phyloP scores from a whole-genome alignment of 805 yeast genomes.

The Priceomyces medius region DNA sequence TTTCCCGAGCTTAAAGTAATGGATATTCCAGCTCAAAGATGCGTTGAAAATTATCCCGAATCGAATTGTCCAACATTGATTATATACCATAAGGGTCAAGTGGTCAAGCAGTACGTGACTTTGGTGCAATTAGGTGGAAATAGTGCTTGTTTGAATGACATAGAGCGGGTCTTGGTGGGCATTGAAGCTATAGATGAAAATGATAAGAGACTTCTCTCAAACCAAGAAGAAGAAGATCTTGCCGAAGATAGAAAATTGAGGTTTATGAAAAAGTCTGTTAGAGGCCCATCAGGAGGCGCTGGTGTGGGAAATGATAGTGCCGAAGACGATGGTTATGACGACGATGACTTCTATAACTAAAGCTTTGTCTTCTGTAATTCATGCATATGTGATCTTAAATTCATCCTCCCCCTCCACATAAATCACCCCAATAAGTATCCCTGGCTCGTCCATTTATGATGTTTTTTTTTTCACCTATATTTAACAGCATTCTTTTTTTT shows the following conservation, averaged over 20 bases:
- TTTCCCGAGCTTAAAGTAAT: conserved; percentile 85
- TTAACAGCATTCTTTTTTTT: not conserved
- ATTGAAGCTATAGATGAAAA: conserved; percentile 61
- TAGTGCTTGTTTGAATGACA: conserved; percentile 62
- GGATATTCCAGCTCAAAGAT: conserved; percentile 87
- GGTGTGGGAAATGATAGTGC: conserved; percentile 36
- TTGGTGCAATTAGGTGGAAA: conserved; percentile 82
- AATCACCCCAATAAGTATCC: too few species aligned
- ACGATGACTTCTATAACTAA: not conserved
- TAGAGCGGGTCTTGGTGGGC: conserved; percentile 70
- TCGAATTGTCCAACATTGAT: conserved; percentile 87
- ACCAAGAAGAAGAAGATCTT: conserved; percentile 55
- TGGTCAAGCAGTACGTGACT: conserved; percentile 78
- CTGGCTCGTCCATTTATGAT: too few species aligned
- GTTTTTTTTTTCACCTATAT: too few species aligned
- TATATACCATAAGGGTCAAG: conserved; percentile 75
- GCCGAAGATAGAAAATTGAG: conserved; percentile 53
- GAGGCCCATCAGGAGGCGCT: conserved; percentile 33
- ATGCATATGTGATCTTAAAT: too few species aligned
- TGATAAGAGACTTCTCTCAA: conserved; percentile 66
- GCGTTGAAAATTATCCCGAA: conserved; percentile 91
- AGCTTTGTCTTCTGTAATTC: too few species aligned
- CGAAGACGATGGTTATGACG: conserved; percentile 23
- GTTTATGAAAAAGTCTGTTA: conserved; percentile 57
- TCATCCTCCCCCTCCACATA: too few species aligned